Evolutionary conservation across 441 rosid species (phyloP), one percentile per base, ranked within the genome.

Genomic region (Hura crepitans): DNA sequence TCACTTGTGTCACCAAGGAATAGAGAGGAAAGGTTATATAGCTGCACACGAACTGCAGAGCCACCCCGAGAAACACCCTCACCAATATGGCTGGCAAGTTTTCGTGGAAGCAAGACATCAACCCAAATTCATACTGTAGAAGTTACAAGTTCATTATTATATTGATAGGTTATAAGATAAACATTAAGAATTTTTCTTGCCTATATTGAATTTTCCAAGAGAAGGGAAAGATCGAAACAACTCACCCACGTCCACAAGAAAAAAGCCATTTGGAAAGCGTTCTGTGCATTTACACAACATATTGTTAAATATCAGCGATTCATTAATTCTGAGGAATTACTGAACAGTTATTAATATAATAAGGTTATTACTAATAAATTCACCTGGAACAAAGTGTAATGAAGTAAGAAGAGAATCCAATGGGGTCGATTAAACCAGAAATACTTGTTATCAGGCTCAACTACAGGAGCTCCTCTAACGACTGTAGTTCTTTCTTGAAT

Each of bases 1-100:
- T 84, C 35, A 85, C 87, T 20, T 88, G 93, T 4, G 90, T 86
- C 2, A 88, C 86, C 45, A 85, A 70, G 23, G 86, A 77, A 59
- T 86, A 83, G 31, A 88, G 93, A 69, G 90, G 93, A 65, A 88
- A 86, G 31, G 90, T 86, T 60, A 84, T 85, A 58, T 88, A 86
- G 78, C 90, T 86, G 67, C 90, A 88, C 2, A 85, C 46, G 62
- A 88, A 63, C 69, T 83, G 93, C 14, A 86, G 80, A 63, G 68
- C 69, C 10, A 85, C 42, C 4, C 86, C 89, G 6, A 80, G 81
- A 14, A 79, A 4, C 1, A 88, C 85, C 70, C 87, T 80, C 6
- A 59, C 27, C 45, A 83, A 5, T 53, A 78, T 69, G 14, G 66
- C 65, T 0, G 35, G 61, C 56, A 77, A 51, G 42, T 79, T 79